Evolutionary conservation across 805 yeast species (phyloP).

Genomic region (Huiozyma naganishii): DNA sequence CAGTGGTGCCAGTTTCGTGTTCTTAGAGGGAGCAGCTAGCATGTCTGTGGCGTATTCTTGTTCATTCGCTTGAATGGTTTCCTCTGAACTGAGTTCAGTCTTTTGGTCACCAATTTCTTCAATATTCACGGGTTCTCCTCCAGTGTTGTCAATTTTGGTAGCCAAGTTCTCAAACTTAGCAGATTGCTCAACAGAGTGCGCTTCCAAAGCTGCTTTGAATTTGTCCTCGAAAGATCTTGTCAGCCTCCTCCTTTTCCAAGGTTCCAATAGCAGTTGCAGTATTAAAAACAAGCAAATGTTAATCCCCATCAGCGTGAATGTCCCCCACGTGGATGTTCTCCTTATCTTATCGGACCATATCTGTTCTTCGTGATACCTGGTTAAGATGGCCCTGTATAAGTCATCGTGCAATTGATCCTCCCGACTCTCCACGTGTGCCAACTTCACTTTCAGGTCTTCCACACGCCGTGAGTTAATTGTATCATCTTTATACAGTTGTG

Average conservation of each 20-base stretch:
- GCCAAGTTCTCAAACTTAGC: background rate
- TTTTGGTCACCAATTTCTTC: too few relatives aligned
- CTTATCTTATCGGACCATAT: conserved; percentile 96
- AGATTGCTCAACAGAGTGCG: conserved; percentile 7
- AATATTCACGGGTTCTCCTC: too few relatives aligned
- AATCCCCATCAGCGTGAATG: conserved; percentile 79
- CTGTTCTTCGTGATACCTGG: conserved; percentile 93
- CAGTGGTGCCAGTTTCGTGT: too few relatives aligned
- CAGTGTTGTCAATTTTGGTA: background rate
- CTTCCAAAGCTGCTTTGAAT: conserved; percentile 46
- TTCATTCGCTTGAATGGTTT: too few relatives aligned
- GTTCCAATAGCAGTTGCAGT: conserved; percentile 84
- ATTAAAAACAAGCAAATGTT: conserved; percentile 67
- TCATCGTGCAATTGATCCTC: conserved; percentile 63
- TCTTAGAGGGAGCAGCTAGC: too few relatives aligned
- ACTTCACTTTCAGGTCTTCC: conserved; percentile 33
- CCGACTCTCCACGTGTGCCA: conserved; percentile 44
- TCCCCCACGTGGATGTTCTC: conserved; percentile 93
- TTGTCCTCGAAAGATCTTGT: conserved; percentile 77
- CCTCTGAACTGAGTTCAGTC: too few relatives aligned
- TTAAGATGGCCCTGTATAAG: conserved; percentile 65
- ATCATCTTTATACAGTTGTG: conserved; percentile 69
- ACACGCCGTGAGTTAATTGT: conserved; percentile 62
- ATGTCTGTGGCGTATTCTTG: too few relatives aligned
- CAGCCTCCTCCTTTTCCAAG: conserved; percentile 79